A percentile compares a stretch with the other conserved stretches of the same genome.
Conservation (phyloP, 352 stramenopile species). For the Thraustotheca clavata region DNA sequence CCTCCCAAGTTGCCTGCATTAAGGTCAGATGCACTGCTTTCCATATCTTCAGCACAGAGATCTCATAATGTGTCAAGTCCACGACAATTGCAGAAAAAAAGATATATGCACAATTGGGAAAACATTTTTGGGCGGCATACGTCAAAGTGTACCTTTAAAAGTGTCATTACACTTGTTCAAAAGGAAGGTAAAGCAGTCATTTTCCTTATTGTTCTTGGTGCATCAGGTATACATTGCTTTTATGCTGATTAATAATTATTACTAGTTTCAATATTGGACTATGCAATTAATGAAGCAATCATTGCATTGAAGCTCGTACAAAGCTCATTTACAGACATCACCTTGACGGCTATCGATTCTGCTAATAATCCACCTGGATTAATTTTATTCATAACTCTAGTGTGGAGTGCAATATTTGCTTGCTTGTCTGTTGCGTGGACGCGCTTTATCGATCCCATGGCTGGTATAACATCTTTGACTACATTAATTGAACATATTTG, state of each 20-base stretch:
- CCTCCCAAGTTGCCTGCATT: too few relatives aligned
- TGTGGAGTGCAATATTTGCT: slow-evolving; percentile 31
- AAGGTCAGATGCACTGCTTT: too few relatives aligned
- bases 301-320: slow-evolving; percentile 23
- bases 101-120: slow-evolving; percentile 40
- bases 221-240: slow-evolving; percentile 31
- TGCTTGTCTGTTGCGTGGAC: slow-evolving; percentile 37
- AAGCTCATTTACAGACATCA: slow-evolving; percentile 16
- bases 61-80: too few relatives aligned
- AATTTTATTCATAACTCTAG: slow-evolving; percentile 28
- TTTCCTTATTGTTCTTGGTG: slow-evolving; percentile 40
- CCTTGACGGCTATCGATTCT: background rate
- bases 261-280: slow-evolving; percentile 46
- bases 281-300: slow-evolving; percentile 31
- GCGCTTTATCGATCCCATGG: slow-evolving; percentile 27
- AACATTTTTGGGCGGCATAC: slow-evolving; percentile 32
- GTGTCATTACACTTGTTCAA: slow-evolving; percentile 32
- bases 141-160: slow-evolving; percentile 26
- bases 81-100: too few relatives aligned
- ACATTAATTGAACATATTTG: background rate
- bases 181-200: slow-evolving; percentile 50
- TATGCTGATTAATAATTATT: background rate
- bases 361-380: slow-evolving; percentile 17
- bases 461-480: background rate
- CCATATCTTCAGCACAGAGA: too few relatives aligned